These are phyloP conservation scores for Capsicum pubescens DNA, from an alignment of 257 asterid species.

Conservation along the genomic window DNA sequence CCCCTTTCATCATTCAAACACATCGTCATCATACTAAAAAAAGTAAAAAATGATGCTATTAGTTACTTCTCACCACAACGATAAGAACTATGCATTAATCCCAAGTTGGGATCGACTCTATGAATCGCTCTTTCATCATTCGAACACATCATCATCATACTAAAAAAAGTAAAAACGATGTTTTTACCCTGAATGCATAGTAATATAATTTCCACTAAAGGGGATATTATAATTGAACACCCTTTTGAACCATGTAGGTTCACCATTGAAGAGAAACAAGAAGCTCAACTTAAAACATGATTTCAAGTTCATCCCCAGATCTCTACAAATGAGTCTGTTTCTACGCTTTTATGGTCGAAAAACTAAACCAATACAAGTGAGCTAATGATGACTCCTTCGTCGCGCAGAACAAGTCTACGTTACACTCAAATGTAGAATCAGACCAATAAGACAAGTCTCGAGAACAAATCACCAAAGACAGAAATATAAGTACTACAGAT, in stretches of 20 bases:
- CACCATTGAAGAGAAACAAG: background rate
- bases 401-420: background rate
- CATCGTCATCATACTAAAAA: too few relatives aligned
- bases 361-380: background rate
- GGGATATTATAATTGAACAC: background rate
- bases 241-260: background rate
- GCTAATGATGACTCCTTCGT: background rate
- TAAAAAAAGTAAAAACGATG: background rate
- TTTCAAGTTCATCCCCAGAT: background rate
- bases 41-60: background rate
- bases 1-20: too few relatives aligned
- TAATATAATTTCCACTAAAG: background rate
- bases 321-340: background rate
- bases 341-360: background rate
- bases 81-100: too few relatives aligned
- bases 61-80: background rate
- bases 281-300: background rate
- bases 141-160: background rate
- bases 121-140: too few relatives aligned
- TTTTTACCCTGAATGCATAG: background rate
- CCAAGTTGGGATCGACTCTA: too few relatives aligned
- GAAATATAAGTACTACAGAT: too few relatives aligned
- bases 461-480: background rate
- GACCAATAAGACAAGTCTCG: background rate
- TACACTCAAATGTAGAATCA: background rate